Evolutionary conservation across 768 basidiomycete genomes (phyloP).

Genomic region (Butyriboletus loyo): DNA sequence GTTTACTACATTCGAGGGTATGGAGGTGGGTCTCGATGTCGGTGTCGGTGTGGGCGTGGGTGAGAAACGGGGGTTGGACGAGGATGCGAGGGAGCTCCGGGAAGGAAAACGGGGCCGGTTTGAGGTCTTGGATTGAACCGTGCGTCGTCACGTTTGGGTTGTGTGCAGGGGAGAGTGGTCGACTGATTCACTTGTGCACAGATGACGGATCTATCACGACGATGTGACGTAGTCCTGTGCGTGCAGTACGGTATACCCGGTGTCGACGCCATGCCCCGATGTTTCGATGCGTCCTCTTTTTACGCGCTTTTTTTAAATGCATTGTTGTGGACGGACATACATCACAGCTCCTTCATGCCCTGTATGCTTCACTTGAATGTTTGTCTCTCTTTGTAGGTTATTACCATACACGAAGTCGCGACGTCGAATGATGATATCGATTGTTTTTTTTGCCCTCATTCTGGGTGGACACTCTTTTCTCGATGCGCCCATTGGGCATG

Average conservation of each 20-base stretch:
- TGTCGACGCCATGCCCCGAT: background rate
- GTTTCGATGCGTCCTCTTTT: background rate
- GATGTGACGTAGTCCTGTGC: no score
- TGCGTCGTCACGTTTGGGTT: background rate
- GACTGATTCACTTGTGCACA: background rate
- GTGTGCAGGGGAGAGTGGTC: background rate
- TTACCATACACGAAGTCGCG: conserved; percentile 23
- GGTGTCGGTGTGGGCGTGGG: conserved; percentile 28
- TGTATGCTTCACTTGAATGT: background rate
- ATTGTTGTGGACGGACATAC: conserved; percentile 7
- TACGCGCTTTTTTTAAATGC: background rate
- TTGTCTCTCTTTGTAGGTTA: background rate
- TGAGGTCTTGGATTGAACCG: conserved; percentile 52
- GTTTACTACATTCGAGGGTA: conserved; percentile 16
- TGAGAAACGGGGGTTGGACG: conserved; percentile 39
- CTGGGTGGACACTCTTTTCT: no score
- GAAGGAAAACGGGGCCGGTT: conserved; percentile 59
- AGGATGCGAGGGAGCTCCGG: conserved; percentile 37
- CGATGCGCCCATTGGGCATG: no score
- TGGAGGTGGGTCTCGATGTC: conserved; percentile 13
- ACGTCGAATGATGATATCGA: background rate
- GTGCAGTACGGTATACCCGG: background rate
- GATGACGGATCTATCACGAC: background rate
- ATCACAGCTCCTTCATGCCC: background rate
- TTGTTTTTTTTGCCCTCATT: no score